Percentiles rank a stretch among this genome's conserved stretches.
These are phyloP conservation scores for Paraphoma chrysanthemicola DNA, from an alignment of 2,329 filamentous ascomycete species.

Conservation along the genomic window DNA sequence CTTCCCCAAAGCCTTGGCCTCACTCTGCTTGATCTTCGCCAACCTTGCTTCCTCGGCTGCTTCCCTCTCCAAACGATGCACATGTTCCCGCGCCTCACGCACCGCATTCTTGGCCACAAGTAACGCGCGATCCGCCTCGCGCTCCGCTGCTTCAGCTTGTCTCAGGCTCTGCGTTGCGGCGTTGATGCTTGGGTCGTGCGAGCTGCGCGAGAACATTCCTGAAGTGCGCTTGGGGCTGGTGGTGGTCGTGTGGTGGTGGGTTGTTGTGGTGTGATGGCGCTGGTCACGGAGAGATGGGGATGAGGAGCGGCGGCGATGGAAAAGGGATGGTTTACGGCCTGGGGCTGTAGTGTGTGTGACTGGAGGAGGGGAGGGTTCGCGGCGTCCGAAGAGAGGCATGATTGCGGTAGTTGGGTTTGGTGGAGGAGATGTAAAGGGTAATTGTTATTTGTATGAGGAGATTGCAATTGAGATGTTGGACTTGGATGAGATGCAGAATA, in stretches of 20 bases:
- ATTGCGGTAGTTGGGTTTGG: slow-evolving; percentile 1
- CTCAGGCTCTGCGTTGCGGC: slow-evolving; percentile 68
- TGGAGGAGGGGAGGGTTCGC: slow-evolving; percentile 30
- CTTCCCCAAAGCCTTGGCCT: slow-evolving; percentile 71
- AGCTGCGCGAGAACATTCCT: slow-evolving; percentile 53
- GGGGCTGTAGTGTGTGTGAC: slow-evolving; percentile 21
- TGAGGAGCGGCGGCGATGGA: slow-evolving; percentile 46
- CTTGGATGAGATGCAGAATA: not conserved
- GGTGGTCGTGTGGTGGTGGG: slow-evolving; percentile 28
- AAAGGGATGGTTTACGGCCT: slow-evolving; percentile 40
- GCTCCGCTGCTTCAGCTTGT: slow-evolving; percentile 68
- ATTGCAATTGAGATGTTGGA: not conserved
- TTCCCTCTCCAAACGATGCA: slow-evolving; percentile 69
- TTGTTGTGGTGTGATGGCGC: slow-evolving; percentile 14
- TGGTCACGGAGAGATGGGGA: slow-evolving; percentile 35
- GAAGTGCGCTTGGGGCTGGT: slow-evolving; percentile 37
- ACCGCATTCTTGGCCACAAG: slow-evolving; percentile 65
- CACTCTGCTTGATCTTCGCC: slow-evolving; percentile 72
- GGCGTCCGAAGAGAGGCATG: slow-evolving; percentile 48
- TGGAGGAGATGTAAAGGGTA: not conserved
- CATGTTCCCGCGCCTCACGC: slow-evolving; percentile 68
- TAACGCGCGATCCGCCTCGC: slow-evolving; percentile 70
- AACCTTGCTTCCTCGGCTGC: slow-evolving; percentile 60
- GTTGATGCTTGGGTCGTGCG: slow-evolving; percentile 67
- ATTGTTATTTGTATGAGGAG: not conserved